phyloP scores from a whole-genome alignment of 2,329 filamentous ascomycete genomes.

The Zymoseptoria tritici region DNA sequence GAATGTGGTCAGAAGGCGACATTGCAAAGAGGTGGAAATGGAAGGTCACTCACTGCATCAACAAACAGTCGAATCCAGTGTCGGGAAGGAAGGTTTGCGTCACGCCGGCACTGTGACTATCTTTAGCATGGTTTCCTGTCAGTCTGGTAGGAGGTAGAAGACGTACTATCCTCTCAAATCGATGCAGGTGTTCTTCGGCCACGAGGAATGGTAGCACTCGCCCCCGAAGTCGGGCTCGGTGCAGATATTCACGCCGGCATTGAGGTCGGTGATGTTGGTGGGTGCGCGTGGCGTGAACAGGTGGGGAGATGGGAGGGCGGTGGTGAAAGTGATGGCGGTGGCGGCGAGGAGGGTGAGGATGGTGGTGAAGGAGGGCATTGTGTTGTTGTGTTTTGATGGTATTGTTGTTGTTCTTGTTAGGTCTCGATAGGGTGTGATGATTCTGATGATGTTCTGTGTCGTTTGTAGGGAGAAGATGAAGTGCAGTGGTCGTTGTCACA shows the following conservation, averaged over 20 bases:
- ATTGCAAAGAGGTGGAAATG: not conserved
- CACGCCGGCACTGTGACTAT: slow-evolving; percentile 14
- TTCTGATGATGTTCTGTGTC: not conserved
- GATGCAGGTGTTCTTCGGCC: slow-evolving; percentile 21
- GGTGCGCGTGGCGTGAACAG: not conserved
- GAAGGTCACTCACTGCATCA: slow-evolving; percentile 22
- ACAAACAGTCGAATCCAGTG: slow-evolving; percentile 20
- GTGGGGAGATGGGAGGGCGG: not conserved
- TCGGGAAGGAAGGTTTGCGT: slow-evolving; percentile 19
- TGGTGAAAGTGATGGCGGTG: not conserved
- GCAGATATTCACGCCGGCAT: slow-evolving; percentile 27
- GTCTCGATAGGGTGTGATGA: not conserved
- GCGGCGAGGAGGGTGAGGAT: not conserved
- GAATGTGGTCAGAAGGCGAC: not conserved
- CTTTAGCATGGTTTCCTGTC: not conserved
- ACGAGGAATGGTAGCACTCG: slow-evolving; percentile 16
- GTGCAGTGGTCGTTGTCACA: not conserved
- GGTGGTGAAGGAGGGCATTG: not conserved
- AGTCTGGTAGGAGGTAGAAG: not conserved
- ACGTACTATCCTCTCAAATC: slow-evolving; percentile 24
- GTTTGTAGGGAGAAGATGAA: not conserved
- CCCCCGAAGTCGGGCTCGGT: slow-evolving; percentile 22
- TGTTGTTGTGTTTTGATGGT: not conserved
- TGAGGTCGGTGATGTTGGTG: slow-evolving; percentile 4
- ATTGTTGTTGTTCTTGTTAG: not conserved